These are phyloP conservation scores for Sporothrix pallida DNA, from an alignment of 2,329 filamentous ascomycete species.

Conservation along the genomic window DNA sequence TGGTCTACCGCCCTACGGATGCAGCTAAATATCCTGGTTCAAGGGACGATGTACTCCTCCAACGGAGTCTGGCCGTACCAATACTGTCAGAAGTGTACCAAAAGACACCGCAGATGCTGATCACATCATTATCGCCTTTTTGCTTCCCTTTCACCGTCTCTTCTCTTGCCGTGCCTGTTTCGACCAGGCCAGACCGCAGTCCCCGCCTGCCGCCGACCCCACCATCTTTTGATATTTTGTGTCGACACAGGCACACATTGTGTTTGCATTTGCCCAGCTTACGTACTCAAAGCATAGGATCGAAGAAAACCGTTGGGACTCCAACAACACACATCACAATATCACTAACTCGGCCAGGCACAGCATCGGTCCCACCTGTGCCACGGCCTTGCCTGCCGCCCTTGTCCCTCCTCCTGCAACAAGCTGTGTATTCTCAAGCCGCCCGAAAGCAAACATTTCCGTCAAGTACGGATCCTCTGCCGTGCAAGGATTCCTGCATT, in stretches of 20 bases:
- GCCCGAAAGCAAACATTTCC: background rate
- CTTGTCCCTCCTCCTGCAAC: background rate
- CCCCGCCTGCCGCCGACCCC: background rate
- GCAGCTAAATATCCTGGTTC: slow-evolving; percentile 7
- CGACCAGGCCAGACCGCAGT: slow-evolving; percentile 27
- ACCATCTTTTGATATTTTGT: background rate
- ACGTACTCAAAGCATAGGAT: background rate
- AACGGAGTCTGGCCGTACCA: background rate
- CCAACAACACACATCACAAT: too few species aligned
- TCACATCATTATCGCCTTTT: slow-evolving; percentile 26
- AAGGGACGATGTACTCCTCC: background rate
- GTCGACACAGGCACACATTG: background rate
- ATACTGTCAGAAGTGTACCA: background rate
- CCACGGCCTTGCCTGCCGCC: background rate
- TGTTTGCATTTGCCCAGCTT: background rate
- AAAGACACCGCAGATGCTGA: background rate
- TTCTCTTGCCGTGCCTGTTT: slow-evolving; percentile 8
- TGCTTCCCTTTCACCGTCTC: slow-evolving; percentile 21
- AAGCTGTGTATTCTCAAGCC: background rate
- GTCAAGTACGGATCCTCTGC: background rate
- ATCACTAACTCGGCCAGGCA: too few species aligned
- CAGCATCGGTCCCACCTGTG: background rate
- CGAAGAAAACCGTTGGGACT: background rate
- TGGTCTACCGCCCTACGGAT: slow-evolving; percentile 6
- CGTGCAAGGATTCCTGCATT: background rate